Base-by-base conservation (phyloP, 2,329 filamentous ascomycete genomes). In the Microcyclospora pomicola region DNA sequence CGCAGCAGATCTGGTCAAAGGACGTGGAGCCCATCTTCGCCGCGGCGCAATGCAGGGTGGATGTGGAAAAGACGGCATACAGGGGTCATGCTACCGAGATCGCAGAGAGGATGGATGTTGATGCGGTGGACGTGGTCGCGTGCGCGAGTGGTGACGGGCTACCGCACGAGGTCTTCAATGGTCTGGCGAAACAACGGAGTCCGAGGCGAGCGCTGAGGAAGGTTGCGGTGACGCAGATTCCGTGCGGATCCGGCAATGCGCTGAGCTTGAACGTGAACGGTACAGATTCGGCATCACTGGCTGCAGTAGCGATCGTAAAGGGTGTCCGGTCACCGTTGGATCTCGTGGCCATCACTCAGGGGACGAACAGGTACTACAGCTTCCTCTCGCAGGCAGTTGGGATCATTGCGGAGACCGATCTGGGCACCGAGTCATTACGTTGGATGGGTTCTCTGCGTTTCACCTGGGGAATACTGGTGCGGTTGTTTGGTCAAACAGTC, bases 101-200 rank as follows among this genome's bases (percentile, higher is more conserved):
- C 42, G 78, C 77, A 9, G 70, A 82, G 54, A 69, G 76, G 31
- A 62, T 94, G 35, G 82, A 95, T 53, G 70, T 91, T 19, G 73
- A 86, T 34, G 73, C 71, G 2, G 94, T 77, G 59, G 91, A 98
- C 62, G 80, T 86, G 7, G 72, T 96, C 11, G 77, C 88, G 16
- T 83, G 84, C 44, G 91, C 85, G 55, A 95, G 88, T 1, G 91
- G 91, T 4, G 91, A 98, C 51, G 91, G 91, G 9, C 69, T 94
- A 30, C 80, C 85, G 0, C 81, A 94, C 56, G 91, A 98, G 60
- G 81, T 94, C 7, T 94, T 95, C 66, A 96, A 98, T 55, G 91
- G 91, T 0, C 64, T 98, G 27, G 86, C 75, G 11, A 80, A 76
- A 60, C 77, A 85, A 30, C 55, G 70, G 4, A 16, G 95, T 60